Evolutionary conservation across 345 rosid genomes (phyloP).

Genomic region (Excoecaria agallocha): DNA sequence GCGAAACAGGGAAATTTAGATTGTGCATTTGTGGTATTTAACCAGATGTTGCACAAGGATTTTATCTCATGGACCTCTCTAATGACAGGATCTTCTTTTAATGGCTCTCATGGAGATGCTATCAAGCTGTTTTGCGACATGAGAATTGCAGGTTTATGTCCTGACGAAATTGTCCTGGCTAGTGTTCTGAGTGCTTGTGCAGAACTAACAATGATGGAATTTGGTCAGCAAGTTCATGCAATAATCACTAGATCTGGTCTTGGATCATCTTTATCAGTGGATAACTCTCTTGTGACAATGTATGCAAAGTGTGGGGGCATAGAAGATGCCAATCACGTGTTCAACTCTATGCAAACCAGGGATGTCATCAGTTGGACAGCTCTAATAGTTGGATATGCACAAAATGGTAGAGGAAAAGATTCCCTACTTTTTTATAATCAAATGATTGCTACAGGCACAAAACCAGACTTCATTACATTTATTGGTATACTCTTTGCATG

Average conservation of each 20-base stretch:
- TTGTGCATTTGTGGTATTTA: slow-evolving; percentile 57
- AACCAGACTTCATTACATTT: slow-evolving; percentile 75
- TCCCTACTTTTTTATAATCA: slow-evolving; percentile 50
- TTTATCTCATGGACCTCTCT: slow-evolving; percentile 91
- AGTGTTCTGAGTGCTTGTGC: slow-evolving; percentile 70
- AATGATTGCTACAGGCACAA: slow-evolving; percentile 61
- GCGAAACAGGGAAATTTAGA: slow-evolving; percentile 66
- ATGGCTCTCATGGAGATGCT: slow-evolving; percentile 60
- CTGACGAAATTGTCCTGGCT: slow-evolving; percentile 63
- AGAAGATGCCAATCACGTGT: slow-evolving; percentile 57
- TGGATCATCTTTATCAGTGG: slow-evolving; percentile 59
- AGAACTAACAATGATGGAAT: slow-evolving; percentile 65
- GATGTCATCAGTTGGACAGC: slow-evolving; percentile 89
- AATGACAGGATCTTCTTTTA: slow-evolving; percentile 69
- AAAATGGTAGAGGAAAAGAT: slow-evolving; percentile 77
- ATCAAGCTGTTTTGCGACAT: slow-evolving; percentile 60
- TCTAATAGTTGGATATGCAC: slow-evolving; percentile 79
- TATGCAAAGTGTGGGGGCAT: slow-evolving; percentile 80
- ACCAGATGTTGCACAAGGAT: slow-evolving; percentile 60
- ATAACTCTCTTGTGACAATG: slow-evolving; percentile 79
- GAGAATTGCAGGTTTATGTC: slow-evolving; percentile 48
- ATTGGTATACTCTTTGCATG: slow-evolving; percentile 86
- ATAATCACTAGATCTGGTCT: slow-evolving; percentile 51
- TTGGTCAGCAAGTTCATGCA: slow-evolving; percentile 85
- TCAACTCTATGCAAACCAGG: slow-evolving; percentile 49